These are phyloP conservation scores for Diaporthe nobilis DNA, from an alignment of 2,329 filamentous ascomycete species.

Conservation along the genomic window DNA sequence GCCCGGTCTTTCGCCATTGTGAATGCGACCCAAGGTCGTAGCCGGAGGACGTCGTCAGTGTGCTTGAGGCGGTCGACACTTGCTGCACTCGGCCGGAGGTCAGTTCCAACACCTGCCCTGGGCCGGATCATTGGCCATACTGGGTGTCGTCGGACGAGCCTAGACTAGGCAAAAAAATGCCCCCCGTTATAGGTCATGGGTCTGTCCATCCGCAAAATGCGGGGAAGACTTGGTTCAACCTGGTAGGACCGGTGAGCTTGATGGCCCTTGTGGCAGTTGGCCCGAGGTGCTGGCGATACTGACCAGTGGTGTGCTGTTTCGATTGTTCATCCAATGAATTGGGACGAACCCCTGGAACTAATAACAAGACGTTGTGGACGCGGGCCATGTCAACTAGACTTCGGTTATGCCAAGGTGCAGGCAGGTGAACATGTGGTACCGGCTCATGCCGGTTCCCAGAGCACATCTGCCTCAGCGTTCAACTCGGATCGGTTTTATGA, in stretches of 20 bases:
- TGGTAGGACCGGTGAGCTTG: constrained; percentile 8
- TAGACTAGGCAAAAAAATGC: constrained; percentile 1
- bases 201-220: constrained; percentile 24
- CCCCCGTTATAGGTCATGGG: constrained; percentile 27
- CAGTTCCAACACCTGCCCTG: neutral
- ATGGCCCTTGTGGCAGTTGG: constrained; percentile 18
- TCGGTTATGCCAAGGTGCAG: constrained; percentile 16
- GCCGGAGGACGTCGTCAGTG: constrained; percentile 1
- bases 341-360: constrained; percentile 30
- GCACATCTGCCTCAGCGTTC: neutral
- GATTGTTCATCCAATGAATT: constrained; percentile 15
- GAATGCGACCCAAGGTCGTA: constrained; percentile 26
- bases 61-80: constrained; percentile 26
- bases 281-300: neutral
- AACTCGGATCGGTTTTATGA: neutral
- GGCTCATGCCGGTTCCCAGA: neutral
- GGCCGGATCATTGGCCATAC: constrained; percentile 24
- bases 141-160: constrained; percentile 27
- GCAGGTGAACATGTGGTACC: constrained; percentile 13
- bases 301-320: constrained; percentile 12
- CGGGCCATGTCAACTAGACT: neutral
- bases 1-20: constrained; percentile 17
- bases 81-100: constrained; percentile 25
- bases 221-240: constrained; percentile 32
- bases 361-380: neutral